phyloP scores from a whole-genome alignment of 768 basidiomycete genomes.

The Lactarius akahatsu region DNA sequence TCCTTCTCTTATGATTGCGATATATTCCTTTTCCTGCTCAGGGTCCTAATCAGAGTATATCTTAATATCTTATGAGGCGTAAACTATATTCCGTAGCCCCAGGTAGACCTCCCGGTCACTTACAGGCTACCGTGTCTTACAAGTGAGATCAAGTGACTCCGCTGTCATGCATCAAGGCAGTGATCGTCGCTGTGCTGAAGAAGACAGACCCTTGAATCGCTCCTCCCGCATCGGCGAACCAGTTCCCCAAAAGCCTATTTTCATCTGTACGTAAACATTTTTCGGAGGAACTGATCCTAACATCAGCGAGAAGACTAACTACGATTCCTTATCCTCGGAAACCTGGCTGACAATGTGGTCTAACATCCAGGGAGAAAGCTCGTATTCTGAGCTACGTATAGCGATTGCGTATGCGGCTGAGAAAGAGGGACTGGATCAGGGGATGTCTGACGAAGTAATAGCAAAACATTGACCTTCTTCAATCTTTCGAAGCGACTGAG shows the following conservation, averaged over 20 bases:
- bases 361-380: constrained; percentile 62
- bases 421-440: constrained; percentile 2
- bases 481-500: constrained; percentile 89
- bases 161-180: constrained; percentile 37
- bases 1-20: no score
- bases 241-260: constrained; percentile 22
- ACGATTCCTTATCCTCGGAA: constrained; percentile 9
- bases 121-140: constrained; percentile 40
- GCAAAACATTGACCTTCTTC: constrained; percentile 68
- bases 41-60: no score
- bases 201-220: constrained; percentile 31
- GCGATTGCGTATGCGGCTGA: constrained; percentile 71
- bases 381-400: constrained; percentile 72
- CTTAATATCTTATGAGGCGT: no score
- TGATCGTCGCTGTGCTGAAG: constrained; percentile 43
- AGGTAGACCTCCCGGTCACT: constrained; percentile 33
- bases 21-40: no score
- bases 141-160: constrained; percentile 48
- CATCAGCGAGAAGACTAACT: constrained; percentile 1
- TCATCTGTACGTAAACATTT: constrained; percentile 1
- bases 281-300: background rate
- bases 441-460: background rate
- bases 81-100: no score
- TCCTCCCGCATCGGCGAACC: constrained; percentile 33
- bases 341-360: constrained; percentile 60